Base-by-base conservation (phyloP, 2,329 filamentous ascomycete genomes). In the Arachnomyces sp. region DNA sequence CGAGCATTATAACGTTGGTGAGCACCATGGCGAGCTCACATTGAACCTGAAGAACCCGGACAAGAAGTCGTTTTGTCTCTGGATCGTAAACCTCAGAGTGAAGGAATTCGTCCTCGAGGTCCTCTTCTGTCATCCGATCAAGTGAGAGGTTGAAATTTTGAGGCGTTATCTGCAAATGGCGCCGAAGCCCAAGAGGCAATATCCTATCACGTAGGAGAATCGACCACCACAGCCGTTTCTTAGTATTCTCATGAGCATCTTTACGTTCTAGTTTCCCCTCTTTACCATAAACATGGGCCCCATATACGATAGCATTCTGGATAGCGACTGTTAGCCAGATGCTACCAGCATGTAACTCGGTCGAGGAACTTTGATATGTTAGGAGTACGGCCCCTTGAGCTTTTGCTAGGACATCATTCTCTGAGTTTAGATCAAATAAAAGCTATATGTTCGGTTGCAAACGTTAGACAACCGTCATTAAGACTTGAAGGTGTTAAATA, bases 151-250 rank as follows among this genome's bases (percentile, higher is more conserved):
- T 63, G 43, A 73, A 71, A 42, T 70, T 65, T 0, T 58, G 57
- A 2, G 65, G 62, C 0, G 69, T 68, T 40, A 75, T 66, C 43
- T 74, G 71, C n/a, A 72, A 61, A 31, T 64, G 64, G 8, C 71
- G 63, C n/a, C 72, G 64, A 44, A 74, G 62, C 3, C 71, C 66
- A 7, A 76, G 58, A 3, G 66, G 63, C 17, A 76, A 47, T 13
- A 71, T 68, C 30, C 71, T 64, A 49, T 75, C 72, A 8, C 73
- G 67, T 4, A 75, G 59, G 31, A 76, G 59, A 43, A 72, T 73
- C 42, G 70, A 72, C 72, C 72, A 76, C 72, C 72, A 75, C 6
- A 76, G 53, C 2, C 71, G 60, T 52, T 74, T 76, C 25, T 69
- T 60, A 6, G 62, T 56, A 49, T 59, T 45, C 51, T 57, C 4